Percentiles rank a stretch among this genome's conserved stretches.
phyloP scores from a whole-genome alignment of 306 rosid genomes.

The Dalbergia cultrata region DNA sequence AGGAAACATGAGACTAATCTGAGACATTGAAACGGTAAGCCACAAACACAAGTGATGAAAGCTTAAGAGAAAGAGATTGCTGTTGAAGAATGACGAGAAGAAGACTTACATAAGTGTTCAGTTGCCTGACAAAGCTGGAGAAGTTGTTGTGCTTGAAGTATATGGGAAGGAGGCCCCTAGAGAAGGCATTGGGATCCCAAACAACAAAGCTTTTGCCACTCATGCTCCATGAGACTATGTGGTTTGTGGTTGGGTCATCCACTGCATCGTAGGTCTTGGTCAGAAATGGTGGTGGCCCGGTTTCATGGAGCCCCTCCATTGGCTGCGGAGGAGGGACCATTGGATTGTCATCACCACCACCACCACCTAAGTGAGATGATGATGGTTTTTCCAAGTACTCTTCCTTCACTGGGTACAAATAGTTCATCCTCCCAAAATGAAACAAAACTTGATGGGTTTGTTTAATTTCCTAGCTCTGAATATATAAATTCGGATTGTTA shows the following conservation, averaged over 20 bases:
- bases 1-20: background rate
- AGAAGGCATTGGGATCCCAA: conserved; percentile 86
- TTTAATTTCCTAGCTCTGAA: background rate
- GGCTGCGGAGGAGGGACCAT: conserved; percentile 68
- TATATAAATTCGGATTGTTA: background rate
- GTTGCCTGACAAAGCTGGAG: conserved; percentile 96
- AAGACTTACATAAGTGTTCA: conserved; percentile 85
- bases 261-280: conserved; percentile 88
- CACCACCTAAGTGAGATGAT: conserved; percentile 43
- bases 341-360: conserved; percentile 42
- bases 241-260: conserved; percentile 68
- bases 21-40: background rate
- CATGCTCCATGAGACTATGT: conserved; percentile 80
- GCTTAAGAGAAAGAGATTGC: background rate
- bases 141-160: conserved; percentile 93
- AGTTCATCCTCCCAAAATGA: conserved; percentile 49
- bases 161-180: conserved; percentile 71
- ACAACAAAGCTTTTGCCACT: conserved; percentile 82
- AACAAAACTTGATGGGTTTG: background rate
- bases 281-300: conserved; percentile 93
- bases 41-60: too few relatives aligned
- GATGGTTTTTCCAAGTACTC: conserved; percentile 60
- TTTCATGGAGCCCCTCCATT: conserved; percentile 81
- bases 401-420: conserved; percentile 63
- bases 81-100: background rate